Base-by-base conservation (phyloP, 371 early-diverging fungal species). In the Zancudomyces culisetae region DNA sequence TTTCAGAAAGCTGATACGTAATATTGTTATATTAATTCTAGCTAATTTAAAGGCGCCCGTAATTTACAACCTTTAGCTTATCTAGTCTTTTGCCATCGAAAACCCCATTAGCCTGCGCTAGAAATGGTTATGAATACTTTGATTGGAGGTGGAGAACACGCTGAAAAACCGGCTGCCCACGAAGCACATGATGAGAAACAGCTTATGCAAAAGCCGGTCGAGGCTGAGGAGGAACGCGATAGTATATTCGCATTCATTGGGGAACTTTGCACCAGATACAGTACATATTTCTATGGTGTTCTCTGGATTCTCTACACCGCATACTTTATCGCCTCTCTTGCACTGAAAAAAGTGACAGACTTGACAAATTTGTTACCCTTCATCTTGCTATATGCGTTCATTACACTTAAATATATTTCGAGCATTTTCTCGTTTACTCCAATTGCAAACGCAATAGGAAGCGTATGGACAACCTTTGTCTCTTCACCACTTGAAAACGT, bases 401-500 rank as follows among this genome's bases (percentile, higher is more conserved):
- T 80, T 45, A 55, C 79, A 15, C 61, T 70, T 55, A 72, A 76
- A 54, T 51, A 79, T 55, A 46, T 78, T 10, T 70, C 78, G 51
- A 68, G 65, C 26, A 71, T 75, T 51, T 62, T 77, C 22, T 68
- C 72, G 52, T 63, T 66, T 2, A 61, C 64, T 27, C 46, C 68
- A 13, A 49, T 76, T 39, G 57, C 74, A 50, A 42, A 54, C 8
- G 77, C 75, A 0, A 46, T 77, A 12, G 53, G 62, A 28, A 18
- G 27, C 13, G 61, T 46, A 18, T 24, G 42, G 0, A 54, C 54
- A 39, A 45, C 45, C 27, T 51, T 52, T 6, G 42, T 72, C 22
- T 50, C 45, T 30, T 20, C 18, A 6, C 53, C 48, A 13, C 21
- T 57, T 22, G 23, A 23, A 27, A 55, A 39, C 10, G 28, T 69